These are phyloP conservation scores for Cicer chorassanicum DNA, from an alignment of 306 rosid genomes.

Conservation along the genomic window DNA sequence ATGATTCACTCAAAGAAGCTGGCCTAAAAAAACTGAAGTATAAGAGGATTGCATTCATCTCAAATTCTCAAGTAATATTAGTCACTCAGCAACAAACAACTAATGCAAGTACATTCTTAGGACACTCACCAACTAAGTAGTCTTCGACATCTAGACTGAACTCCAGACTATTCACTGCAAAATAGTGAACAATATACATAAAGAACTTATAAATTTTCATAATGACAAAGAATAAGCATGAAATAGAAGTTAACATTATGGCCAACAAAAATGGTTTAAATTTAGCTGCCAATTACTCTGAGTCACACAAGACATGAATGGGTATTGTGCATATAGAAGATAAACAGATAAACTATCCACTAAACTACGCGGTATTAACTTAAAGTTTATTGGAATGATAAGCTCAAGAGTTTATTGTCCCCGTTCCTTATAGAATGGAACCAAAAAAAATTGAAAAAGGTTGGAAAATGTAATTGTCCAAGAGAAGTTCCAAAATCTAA, in stretches of 20 bases:
- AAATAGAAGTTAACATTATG: constrained; percentile 17
- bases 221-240: background rate
- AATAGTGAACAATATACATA: constrained; percentile 34
- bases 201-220: constrained; percentile 14
- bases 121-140: constrained; percentile 79
- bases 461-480: background rate
- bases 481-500: background rate
- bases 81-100: constrained; percentile 20
- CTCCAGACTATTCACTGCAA: constrained; percentile 76
- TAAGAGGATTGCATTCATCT: constrained; percentile 29
- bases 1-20: constrained; percentile 33
- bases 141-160: constrained; percentile 87
- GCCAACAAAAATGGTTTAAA: background rate
- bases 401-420: background rate
- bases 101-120: constrained; percentile 18
- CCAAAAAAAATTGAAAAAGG: background rate
- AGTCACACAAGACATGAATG: constrained; percentile 13
- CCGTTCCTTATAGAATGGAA: background rate
- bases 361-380: background rate
- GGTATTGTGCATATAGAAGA: constrained; percentile 1
- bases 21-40: background rate
- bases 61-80: constrained; percentile 10
- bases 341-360: background rate
- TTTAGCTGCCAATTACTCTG: background rate
- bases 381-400: constrained; percentile 20